phyloP scores from a whole-genome alignment of 352 stramenopile species.

The Aphanomyces cochlioides region DNA sequence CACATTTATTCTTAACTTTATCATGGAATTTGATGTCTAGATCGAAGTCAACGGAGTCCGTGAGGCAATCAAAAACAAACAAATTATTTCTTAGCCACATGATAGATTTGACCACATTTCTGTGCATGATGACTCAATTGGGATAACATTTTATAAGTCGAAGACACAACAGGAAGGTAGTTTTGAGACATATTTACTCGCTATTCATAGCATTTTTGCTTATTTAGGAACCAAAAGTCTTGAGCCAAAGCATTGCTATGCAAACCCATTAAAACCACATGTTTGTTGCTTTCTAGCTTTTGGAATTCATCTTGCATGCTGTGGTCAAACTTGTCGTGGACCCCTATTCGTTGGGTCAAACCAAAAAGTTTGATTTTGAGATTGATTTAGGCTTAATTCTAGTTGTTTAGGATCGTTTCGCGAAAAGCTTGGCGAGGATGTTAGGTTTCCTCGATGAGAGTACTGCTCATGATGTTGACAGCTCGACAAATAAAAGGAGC shows the following conservation, averaged over 20 bases:
- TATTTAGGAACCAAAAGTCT: too few species aligned
- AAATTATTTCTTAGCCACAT: too few species aligned
- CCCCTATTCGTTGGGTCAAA: conserved; percentile 15
- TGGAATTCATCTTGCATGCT: conserved; percentile 31
- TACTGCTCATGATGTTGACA: too few species aligned
- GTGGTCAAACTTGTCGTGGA: not conserved
- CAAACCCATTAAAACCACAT: conserved; percentile 35
- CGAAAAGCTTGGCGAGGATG: not conserved
- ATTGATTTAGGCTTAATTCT: too few species aligned
- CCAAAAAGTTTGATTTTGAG: conserved; percentile 4
- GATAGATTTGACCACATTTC: conserved; percentile 31
- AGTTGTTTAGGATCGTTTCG: not conserved
- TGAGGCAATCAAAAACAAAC: too few species aligned
- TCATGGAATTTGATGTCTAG: conserved; percentile 21
- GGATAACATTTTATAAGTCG: conserved; percentile 41
- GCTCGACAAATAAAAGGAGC: too few species aligned
- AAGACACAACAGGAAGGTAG: conserved; percentile 38
- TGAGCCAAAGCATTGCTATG: conserved; percentile 40
- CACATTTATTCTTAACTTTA: conserved; percentile 7
- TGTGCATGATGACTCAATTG: conserved; percentile 36
- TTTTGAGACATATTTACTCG: conserved; percentile 19
- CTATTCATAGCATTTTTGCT: too few species aligned
- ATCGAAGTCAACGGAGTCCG: not conserved
- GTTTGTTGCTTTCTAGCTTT: conserved; percentile 38
- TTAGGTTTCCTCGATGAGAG: too few species aligned